Evolutionary conservation across 306 rosid genomes (phyloP).

Genomic region (Trifolium repens): DNA sequence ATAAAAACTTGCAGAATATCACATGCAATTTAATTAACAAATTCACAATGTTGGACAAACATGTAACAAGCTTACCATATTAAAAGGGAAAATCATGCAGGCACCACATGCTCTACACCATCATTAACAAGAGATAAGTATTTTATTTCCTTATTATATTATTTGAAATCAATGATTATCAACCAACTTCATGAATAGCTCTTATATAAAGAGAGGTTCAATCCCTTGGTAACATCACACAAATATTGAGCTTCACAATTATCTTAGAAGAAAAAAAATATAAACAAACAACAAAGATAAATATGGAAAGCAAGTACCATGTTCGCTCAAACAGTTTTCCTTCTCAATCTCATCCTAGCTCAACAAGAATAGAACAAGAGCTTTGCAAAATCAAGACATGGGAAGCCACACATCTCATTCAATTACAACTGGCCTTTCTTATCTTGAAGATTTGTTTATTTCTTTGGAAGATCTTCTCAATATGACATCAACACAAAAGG

Average conservation of each 20-base stretch:
- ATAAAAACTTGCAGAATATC: conserved; percentile 1
- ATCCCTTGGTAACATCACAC: conserved; percentile 20
- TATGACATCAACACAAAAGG: conserved; percentile 62
- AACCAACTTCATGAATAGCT: background rate
- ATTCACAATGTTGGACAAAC: conserved; percentile 42
- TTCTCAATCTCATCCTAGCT: conserved; percentile 64
- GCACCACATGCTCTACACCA: conserved; percentile 51
- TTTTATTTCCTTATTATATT: conserved; percentile 18
- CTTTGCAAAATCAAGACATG: conserved; percentile 50
- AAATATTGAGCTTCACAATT: background rate
- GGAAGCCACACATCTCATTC: conserved; percentile 53
- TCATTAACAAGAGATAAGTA: background rate
- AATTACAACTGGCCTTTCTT: conserved; percentile 42
- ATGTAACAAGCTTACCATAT: conserved; percentile 47
- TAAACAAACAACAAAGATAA: conserved; percentile 14
- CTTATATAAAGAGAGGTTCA: conserved; percentile 35
- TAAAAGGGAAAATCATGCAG: conserved; percentile 41
- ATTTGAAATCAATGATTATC: background rate
- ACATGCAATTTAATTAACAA: conserved; percentile 27
- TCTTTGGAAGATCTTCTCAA: conserved; percentile 63
- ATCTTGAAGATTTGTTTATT: conserved; percentile 56
- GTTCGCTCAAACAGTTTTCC: conserved; percentile 73
- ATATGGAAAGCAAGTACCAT: conserved; percentile 50
- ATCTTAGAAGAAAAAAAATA: background rate
- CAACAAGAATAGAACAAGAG: conserved; percentile 56